Evolutionary conservation across 768 basidiomycete species (phyloP), one percentile per base, ranked within the genome.

Genomic region (Hericium erinaceus): DNA sequence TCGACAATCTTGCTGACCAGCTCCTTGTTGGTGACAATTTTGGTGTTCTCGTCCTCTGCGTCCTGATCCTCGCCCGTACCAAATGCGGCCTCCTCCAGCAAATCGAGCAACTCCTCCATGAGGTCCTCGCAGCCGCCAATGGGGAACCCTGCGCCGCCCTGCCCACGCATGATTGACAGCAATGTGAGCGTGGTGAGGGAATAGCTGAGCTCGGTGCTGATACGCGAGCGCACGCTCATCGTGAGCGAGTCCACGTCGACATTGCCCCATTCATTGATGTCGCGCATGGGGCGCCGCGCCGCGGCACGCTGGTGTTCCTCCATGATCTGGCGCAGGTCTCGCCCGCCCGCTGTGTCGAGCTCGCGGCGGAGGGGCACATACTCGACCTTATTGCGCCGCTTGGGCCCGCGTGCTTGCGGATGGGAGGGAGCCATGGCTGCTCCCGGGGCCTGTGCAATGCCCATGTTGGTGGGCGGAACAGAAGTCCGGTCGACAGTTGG

Each of bases 181-280:
- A 95, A 74, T 3, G 85, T 85, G 62, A 98, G 77, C 4, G 91
- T 90, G 20, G 93, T 92, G 63, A 99, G 73, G 4, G 89, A 92
- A 68, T 94, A 98, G 3, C 93, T 87, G 55, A 95, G 73, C 69
- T 99, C 95, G 49, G 82, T 77, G 9, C 85, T 79, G 44, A 98
- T 72, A 39, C 95, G 79, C 39, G 90, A 95, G 37, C 94, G 87
- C 41, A 99, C 73, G 33, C 90, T 89, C 87, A 99, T 85, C n/a
- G 85, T 85, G 52, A 99, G 77, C n/a, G 84, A 84, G 66, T 97
- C 94, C 58, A 98, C 84, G 64, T 98, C 95, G 52, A 95, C 82
- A 8, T 77, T 78, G 20, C 92, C 93, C 84, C 94, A 92, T 55
- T 95, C 92, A 66, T 85, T 84, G 61, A 91, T 79, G 53, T 86